Evolutionary conservation across 495 filamentous ascomycete genomes (phyloP), one percentile per base, ranked within the genome.

Genomic region (Glutinoglossum americanum): DNA sequence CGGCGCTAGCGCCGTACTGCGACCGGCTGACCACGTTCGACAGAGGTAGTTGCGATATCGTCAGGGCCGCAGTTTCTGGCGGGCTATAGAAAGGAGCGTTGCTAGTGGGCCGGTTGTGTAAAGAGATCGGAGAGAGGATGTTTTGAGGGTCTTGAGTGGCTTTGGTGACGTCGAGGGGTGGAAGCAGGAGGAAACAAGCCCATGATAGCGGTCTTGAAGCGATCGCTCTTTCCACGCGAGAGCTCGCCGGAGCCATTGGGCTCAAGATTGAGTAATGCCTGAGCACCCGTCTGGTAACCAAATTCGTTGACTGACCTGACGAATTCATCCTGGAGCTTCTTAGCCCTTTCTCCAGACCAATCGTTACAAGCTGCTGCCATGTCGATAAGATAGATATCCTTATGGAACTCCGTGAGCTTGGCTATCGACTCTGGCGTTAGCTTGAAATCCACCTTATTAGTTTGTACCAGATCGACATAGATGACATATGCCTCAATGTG

Each of bases 361-460:
- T 85, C 83, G 78, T 87, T 93, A 44, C 89, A 94, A 66, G 74
- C 83, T 65, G 87, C 87, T 56, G 85, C 84, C 60, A 87, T 79
- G 70, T 98, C 86, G 56, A 89, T 80, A n/a, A n/a, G n/a, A n/a
- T n/a, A n/a, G n/a, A n/a, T n/a, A n/a, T n/a, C n/a, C n/a, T n/a
- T n/a, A n/a, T n/a, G n/a, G n/a, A n/a, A n/a, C n/a, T n/a, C n/a
- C n/a, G n/a, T n/a, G 62, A 98, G 80, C 30, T 86, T 69, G 64
- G 94, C 89, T 74, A 98, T 98, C 48, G 92, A 87, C 69, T 97
- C 92, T 47, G 83, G 82, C 19, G 89, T 95, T 63, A 98, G 76
- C 74, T 98, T 98, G 79, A 88, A 97, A 58, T 89, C 92, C 59
- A 98, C 89, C 71, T 98, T 93, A 66, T 93, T 94, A 68, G 88